A percentile compares a stretch with the other conserved stretches of the same genome.
Conservation (phyloP, 768 basidiomycete genomes). For the Rhizopogon vinicolor region DNA sequence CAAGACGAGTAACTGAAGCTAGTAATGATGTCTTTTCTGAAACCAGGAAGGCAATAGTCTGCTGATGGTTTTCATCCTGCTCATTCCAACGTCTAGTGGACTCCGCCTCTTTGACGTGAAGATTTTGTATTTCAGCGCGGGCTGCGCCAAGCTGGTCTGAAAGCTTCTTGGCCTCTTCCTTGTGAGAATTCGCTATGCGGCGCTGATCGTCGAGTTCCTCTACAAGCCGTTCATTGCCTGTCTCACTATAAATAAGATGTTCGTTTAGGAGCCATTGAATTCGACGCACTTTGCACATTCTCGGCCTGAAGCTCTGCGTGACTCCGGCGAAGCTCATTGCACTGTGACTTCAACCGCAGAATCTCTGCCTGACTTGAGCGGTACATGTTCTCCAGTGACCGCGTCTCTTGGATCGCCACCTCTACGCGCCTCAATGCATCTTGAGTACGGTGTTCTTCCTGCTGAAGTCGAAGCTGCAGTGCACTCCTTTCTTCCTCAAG, state of each 20-base stretch:
- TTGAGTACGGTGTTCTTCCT: conserved; percentile 4
- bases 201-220: neutral
- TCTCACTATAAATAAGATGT: neutral
- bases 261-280: conserved; percentile 3
- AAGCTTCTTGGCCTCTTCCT: conserved; percentile 7
- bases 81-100: conserved; percentile 19
- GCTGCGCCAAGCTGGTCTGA: conserved; percentile 11
- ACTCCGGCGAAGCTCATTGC: conserved; percentile 9
- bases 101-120: conserved; percentile 9
- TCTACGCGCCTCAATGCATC: conserved; percentile 4
- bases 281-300: conserved; percentile 12
- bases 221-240: neutral
- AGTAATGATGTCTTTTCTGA: conserved; percentile 62
- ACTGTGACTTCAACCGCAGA: conserved; percentile 9
- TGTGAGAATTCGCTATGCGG: neutral
- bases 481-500: conserved; percentile 16
- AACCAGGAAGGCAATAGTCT: conserved; percentile 74
- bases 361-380: conserved; percentile 11
- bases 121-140: conserved; percentile 13
- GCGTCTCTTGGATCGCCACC: conserved; percentile 19
- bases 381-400: conserved; percentile 13
- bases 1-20: conserved; percentile 53
- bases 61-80: conserved; percentile 53
- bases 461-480: conserved; percentile 19
- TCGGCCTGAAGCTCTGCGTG: neutral